Evolutionary conservation across 2,329 filamentous ascomycete species (phyloP).

Genomic region (Botrytis elliptica): DNA sequence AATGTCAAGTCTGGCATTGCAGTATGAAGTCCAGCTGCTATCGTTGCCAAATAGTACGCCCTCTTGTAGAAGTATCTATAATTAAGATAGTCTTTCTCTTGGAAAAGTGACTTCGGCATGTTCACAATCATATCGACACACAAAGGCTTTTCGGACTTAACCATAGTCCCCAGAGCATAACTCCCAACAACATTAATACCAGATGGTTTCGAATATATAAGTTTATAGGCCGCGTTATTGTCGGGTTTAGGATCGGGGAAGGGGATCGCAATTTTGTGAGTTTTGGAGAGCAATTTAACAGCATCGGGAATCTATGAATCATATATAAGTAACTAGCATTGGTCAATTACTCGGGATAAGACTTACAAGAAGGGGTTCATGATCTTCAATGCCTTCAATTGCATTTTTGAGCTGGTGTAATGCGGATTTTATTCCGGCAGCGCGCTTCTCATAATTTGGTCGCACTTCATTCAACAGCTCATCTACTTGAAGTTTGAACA

Average conservation of each 20-base stretch:
- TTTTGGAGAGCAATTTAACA: constrained; percentile 63
- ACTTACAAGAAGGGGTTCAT: constrained; percentile 46
- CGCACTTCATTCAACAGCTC: constrained; percentile 58
- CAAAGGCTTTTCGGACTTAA: constrained; percentile 58
- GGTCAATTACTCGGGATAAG: neutral
- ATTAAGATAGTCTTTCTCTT: constrained; percentile 93
- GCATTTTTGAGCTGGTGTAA: constrained; percentile 54
- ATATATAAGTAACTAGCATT: constrained; percentile 17
- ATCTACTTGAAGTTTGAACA: constrained; percentile 67
- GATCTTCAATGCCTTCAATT: constrained; percentile 56
- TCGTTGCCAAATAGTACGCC: constrained; percentile 83
- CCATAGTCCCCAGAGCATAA: constrained; percentile 73
- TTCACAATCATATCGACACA: constrained; percentile 81
- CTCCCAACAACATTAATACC: constrained; percentile 88
- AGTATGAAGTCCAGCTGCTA: constrained; percentile 68
- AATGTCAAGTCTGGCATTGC: constrained; percentile 53
- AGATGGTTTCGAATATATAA: constrained; percentile 72
- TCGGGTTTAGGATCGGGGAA: constrained; percentile 79
- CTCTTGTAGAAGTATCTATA: constrained; percentile 93
- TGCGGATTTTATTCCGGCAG: constrained; percentile 51
- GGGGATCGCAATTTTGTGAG: constrained; percentile 69
- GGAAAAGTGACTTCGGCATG: constrained; percentile 78
- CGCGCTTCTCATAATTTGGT: constrained; percentile 57
- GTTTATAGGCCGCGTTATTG: constrained; percentile 75
- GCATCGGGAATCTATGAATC: constrained; percentile 65